Conservation (phyloP, 345 rosid species). For the Citrus reticulata region DNA sequence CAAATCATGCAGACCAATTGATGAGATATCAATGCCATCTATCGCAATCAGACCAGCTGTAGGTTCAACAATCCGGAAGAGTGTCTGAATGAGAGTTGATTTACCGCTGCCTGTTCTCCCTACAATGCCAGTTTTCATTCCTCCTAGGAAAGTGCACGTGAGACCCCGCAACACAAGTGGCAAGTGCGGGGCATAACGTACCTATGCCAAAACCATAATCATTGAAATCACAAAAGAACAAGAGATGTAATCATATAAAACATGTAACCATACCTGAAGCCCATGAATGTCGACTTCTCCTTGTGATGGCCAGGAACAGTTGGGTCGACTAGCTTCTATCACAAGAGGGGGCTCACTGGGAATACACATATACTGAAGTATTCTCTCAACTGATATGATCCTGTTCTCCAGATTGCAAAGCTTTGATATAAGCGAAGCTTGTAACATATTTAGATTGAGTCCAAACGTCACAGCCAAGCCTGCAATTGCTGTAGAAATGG, state of each 20-base stretch:
- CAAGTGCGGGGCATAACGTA: conserved; percentile 54
- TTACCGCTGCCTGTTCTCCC: conserved; percentile 75
- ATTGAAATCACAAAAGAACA: not conserved
- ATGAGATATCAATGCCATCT: conserved; percentile 47
- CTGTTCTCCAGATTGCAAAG: conserved; percentile 46
- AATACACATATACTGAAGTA: conserved; percentile 49
- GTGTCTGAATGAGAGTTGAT: conserved; percentile 59
- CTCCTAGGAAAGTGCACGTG: conserved; percentile 50
- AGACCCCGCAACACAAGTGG: conserved; percentile 51
- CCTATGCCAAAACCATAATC: conserved; percentile 13
- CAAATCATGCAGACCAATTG: conserved; percentile 59
- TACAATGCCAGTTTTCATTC: conserved; percentile 50
- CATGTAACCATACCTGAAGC: conserved; percentile 35
- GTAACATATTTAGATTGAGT: conserved; percentile 46
- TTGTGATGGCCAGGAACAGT: conserved; percentile 49
- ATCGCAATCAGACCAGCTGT: conserved; percentile 47
- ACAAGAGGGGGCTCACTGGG: conserved; percentile 65
- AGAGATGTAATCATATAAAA: not conserved
- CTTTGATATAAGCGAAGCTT: conserved; percentile 42
- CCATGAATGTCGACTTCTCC: conserved; percentile 49
- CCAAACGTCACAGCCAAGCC: conserved; percentile 57
- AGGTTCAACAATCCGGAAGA: conserved; percentile 62
- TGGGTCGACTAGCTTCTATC: conserved; percentile 47
- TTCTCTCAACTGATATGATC: conserved; percentile 66
- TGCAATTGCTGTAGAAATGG: conserved; percentile 35